Base-by-base conservation (phyloP, 371 early-diverging fungal species). In the Saksenaea oblongispora region DNA sequence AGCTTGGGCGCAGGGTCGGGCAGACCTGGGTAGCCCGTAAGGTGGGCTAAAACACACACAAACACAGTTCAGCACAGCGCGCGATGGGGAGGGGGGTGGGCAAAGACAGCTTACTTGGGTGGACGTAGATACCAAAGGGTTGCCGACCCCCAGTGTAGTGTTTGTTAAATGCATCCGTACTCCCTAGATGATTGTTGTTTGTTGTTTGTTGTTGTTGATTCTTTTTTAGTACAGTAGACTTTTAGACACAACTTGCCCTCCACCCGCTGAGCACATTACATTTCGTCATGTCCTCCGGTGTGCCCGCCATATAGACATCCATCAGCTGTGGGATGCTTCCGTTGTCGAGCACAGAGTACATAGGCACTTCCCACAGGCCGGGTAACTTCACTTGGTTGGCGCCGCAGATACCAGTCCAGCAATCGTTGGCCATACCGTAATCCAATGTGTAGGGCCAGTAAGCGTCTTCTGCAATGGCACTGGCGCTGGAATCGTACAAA, bases 381-480 rank as follows among this genome's bases (percentile, higher is more conserved):
- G 86, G 87, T 8, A 80, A 53, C n/a, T 76, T 74, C 1, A 85
- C 62, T 35, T 68, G 58, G 14, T 65, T 66, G 34, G 79, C 64
- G 59, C 66, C 69, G 58, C 89, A 89, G 41, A 75, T 67, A 22
- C 82, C 76, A 11, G 70, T 81, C 86, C 81, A 84, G 59, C 89
- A 91, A 58, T 88, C 87, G 54, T 87, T 89, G 54, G 87, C 86
- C 59, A 87, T 66, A 61, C 91, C 91, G 68, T 85, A 70, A 62
- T 91, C 90, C 24, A 91, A 66, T 0, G 90, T 91, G 68, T 91
- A 91, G 2, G 91, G 91, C 88, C 89, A 91, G 59, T 74, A 82
- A 1, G 72, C 68, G 61, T 84, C 83, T 0, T 70, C 68, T 13
- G 66, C 65, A 0, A 73, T 62, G 1, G 88, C 87, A n/a, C 84